These are phyloP conservation scores for Akebia trifoliata DNA, from an alignment of 164 flowering plant species.

Conservation along the genomic window DNA sequence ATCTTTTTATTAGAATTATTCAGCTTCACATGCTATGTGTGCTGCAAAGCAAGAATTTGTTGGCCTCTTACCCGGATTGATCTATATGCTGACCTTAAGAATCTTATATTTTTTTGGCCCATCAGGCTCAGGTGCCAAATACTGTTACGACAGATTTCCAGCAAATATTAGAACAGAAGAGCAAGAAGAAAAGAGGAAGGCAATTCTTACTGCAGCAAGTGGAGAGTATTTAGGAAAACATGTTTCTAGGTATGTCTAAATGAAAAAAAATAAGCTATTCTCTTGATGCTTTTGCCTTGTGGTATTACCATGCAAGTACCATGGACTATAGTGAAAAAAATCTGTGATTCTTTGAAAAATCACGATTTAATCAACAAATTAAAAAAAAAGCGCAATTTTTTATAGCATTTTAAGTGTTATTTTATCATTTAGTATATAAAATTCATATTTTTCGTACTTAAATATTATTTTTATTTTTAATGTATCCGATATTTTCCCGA, in stretches of 20 bases:
- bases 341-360: too few species aligned
- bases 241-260: slow-evolving; percentile 35
- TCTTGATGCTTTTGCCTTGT: background rate
- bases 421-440: too few species aligned
- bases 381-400: too few species aligned
- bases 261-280: background rate
- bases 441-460: too few species aligned
- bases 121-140: slow-evolving; percentile 73
- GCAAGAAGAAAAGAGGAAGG: slow-evolving; percentile 88
- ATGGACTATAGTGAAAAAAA: too few species aligned
- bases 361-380: too few species aligned
- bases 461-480: too few species aligned
- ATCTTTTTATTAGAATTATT: background rate
- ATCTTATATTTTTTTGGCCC: slow-evolving; percentile 3
- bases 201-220: slow-evolving; percentile 76
- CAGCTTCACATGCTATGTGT: background rate
- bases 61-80: background rate
- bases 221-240: slow-evolving; percentile 63
- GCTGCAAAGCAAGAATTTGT: background rate
- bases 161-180: slow-evolving; percentile 80
- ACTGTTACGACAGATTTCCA: slow-evolving; percentile 91
- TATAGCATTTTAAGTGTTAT: too few species aligned
- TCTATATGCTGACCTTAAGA: slow-evolving; percentile 1
- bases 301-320: background rate
- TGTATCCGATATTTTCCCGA: too few species aligned